phyloP scores from a whole-genome alignment of 441 rosid species.

The Croton laevigatus region DNA sequence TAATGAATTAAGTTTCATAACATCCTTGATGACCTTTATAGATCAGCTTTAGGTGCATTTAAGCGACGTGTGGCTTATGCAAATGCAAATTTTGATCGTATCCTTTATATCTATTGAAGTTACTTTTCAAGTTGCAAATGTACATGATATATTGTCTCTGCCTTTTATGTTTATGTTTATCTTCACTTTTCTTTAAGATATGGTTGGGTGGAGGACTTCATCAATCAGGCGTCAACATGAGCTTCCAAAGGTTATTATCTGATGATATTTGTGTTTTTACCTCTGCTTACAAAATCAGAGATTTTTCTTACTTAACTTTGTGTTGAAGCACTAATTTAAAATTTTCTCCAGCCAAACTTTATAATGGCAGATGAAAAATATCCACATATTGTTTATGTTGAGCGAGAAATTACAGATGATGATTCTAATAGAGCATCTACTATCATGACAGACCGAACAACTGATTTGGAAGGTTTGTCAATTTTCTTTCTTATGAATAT shows the following conservation, averaged over 20 bases:
- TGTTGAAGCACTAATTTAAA: neutral
- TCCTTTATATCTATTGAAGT: constrained; percentile 41
- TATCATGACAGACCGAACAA: constrained; percentile 30
- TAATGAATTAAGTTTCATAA: constrained; percentile 16
- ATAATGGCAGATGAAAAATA: constrained; percentile 60
- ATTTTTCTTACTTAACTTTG: neutral
- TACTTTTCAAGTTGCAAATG: constrained; percentile 13
- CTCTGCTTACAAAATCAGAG: neutral
- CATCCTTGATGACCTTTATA: constrained; percentile 35
- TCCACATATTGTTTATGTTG: constrained; percentile 73
- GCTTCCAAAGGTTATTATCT: constrained; percentile 62
- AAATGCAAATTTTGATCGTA: constrained; percentile 82
- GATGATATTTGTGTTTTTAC: neutral
- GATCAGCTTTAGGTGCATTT: constrained; percentile 82
- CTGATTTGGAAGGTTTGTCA: constrained; percentile 71
- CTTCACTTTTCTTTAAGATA: constrained; percentile 54
- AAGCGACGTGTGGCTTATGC: constrained; percentile 93
- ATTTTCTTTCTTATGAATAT: constrained; percentile 10
- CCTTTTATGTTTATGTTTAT: constrained; percentile 1
- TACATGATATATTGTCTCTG: constrained; percentile 9
- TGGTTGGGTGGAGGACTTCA: constrained; percentile 97
- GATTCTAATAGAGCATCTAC: constrained; percentile 28
- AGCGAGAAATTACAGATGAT: constrained; percentile 31
- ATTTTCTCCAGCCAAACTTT: constrained; percentile 59
- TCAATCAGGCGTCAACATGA: constrained; percentile 83